A percentile compares a stretch with the other conserved stretches of the same genome.
These are phyloP conservation scores for Myrica gale DNA, from an alignment of 306 rosid species.

Conservation along the genomic window DNA sequence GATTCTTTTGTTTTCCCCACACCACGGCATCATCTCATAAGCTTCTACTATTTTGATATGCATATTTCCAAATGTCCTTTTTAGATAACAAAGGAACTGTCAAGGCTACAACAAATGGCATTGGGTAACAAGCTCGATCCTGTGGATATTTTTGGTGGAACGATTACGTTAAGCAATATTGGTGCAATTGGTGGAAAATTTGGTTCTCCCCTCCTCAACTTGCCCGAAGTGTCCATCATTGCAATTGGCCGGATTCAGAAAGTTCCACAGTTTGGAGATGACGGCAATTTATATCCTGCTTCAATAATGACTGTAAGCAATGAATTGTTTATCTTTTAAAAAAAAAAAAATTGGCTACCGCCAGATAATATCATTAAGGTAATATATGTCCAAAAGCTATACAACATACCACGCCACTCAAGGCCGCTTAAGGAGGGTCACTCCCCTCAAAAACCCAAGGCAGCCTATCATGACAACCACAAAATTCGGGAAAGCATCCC, in stretches of 20 bases:
- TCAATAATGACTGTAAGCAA: constrained; percentile 81
- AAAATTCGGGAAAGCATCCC: too few species aligned
- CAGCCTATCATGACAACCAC: too few species aligned
- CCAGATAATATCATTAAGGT: too few species aligned
- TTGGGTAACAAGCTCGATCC: constrained; percentile 74
- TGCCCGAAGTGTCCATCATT: constrained; percentile 87
- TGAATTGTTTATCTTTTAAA: constrained; percentile 1
- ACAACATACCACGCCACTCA: too few species aligned
- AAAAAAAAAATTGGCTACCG: too few species aligned
- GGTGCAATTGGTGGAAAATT: constrained; percentile 95
- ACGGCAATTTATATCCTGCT: constrained; percentile 65
- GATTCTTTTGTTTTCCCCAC: too few species aligned
- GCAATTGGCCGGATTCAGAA: constrained; percentile 87
- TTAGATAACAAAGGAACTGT: constrained; percentile 85
- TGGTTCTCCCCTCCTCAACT: constrained; percentile 91
- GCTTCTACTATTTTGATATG: constrained; percentile 9
- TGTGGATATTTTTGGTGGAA: constrained; percentile 73
- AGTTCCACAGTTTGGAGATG: constrained; percentile 58
- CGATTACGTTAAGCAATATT: constrained; percentile 83
- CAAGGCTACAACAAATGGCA: constrained; percentile 76
- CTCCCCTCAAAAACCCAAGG: too few species aligned
- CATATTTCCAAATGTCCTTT: constrained; percentile 11
- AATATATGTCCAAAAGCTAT: too few species aligned
- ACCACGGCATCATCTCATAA: neutral
- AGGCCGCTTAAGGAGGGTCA: too few species aligned